phyloP scores from a whole-genome alignment of 306 rosid genomes.

The Gastrolobium villosum region DNA sequence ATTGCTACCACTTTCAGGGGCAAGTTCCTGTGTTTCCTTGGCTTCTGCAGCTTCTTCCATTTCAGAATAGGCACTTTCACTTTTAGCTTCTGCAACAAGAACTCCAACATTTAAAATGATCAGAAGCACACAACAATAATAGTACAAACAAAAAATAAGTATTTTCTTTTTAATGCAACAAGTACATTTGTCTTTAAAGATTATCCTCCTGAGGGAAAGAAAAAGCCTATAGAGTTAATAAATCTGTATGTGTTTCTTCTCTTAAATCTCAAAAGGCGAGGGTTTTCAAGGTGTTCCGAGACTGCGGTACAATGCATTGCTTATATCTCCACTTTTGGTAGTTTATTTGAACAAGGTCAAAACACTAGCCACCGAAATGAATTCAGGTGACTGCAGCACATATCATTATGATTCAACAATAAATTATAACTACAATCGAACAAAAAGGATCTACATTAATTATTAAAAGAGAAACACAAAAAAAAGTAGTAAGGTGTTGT shows the following conservation, averaged over 20 bases:
- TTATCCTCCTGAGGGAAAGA: constrained; percentile 1
- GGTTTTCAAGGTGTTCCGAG: constrained; percentile 7
- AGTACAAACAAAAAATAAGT: constrained; percentile 3
- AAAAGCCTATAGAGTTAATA: constrained; percentile 13
- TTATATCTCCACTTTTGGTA: constrained; percentile 1
- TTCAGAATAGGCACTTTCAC: constrained; percentile 57
- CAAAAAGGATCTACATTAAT: constrained; percentile 5
- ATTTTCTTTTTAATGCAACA: constrained; percentile 23
- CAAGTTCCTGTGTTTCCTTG: constrained; percentile 65
- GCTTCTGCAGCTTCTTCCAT: constrained; percentile 69
- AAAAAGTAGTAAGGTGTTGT: constrained; percentile 4
- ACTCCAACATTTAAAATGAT: constrained; percentile 41
- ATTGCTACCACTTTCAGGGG: constrained; percentile 54
- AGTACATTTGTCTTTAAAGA: constrained; percentile 11
- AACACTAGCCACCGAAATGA: constrained; percentile 24
- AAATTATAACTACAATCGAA: neutral
- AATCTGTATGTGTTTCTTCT: constrained; percentile 20
- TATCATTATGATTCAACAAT: constrained; percentile 9
- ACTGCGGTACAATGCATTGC: neutral
- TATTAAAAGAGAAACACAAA: constrained; percentile 1
- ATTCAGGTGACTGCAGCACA: constrained; percentile 21
- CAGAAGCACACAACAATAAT: constrained; percentile 28
- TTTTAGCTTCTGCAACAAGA: constrained; percentile 55
- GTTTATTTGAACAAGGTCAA: constrained; percentile 19
- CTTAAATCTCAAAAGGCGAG: constrained; percentile 19